phyloP scores from a whole-genome alignment of 805 yeast species.

The Ogataea trehalophila region DNA sequence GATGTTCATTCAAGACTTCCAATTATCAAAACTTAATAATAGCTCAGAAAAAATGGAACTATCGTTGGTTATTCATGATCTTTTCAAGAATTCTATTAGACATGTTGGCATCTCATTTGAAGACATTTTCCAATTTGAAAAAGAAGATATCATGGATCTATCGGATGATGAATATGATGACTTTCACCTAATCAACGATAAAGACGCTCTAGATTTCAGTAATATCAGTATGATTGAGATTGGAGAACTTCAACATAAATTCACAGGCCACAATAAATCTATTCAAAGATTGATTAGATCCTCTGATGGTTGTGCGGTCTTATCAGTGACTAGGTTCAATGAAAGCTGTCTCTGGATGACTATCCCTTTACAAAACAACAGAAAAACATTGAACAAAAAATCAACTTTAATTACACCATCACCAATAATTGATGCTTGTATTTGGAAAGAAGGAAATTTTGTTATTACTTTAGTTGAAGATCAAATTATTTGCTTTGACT shows the following conservation, averaged over 20 bases:
- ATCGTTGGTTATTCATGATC: conserved; percentile 43
- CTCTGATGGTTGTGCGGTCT: conserved; percentile 54
- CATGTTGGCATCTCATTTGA: conserved; percentile 30
- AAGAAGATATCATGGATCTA: conserved; percentile 5
- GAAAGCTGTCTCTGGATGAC: conserved; percentile 62
- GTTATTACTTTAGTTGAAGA: conserved; percentile 42
- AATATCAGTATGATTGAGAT: conserved; percentile 7
- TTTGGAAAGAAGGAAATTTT: conserved; percentile 43
- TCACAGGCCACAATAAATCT: conserved; percentile 85
- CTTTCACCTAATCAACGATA: neutral
- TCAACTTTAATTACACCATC: conserved; percentile 38
- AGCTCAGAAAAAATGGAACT: conserved; percentile 22
- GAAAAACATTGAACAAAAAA: conserved; percentile 30
- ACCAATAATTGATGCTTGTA: conserved; percentile 44
- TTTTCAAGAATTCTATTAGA: conserved; percentile 30
- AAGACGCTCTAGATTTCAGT: neutral
- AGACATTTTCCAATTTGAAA: conserved; percentile 24
- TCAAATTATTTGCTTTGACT: conserved; percentile 57
- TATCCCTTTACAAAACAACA: conserved; percentile 21
- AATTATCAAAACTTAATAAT: conserved; percentile 7
- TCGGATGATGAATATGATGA: neutral
- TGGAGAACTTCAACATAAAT: conserved; percentile 44
- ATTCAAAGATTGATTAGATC: conserved; percentile 64
- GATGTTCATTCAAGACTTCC: conserved; percentile 23
- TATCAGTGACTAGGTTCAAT: conserved; percentile 57